These are phyloP conservation scores for Phytophthora boehmeriae DNA, from an alignment of 352 stramenopile species.

Conservation along the genomic window DNA sequence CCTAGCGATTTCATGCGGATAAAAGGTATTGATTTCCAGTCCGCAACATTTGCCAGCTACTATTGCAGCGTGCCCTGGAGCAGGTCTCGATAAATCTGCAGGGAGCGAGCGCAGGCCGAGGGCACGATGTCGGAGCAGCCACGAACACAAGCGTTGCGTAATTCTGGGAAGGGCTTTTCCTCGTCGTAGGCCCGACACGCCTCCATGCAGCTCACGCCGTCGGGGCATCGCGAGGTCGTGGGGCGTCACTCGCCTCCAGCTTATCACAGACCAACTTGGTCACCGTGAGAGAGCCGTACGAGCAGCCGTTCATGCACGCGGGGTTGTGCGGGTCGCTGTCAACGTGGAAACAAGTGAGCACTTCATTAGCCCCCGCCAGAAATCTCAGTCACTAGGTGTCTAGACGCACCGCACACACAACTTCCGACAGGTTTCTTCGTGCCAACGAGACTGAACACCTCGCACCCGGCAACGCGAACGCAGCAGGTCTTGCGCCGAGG, in stretches of 20 bases:
- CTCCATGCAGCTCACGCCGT: conserved; percentile 62
- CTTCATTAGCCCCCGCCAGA: background rate
- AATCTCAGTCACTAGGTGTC: background rate
- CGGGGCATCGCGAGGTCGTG: conserved; percentile 45
- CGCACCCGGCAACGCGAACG: conserved; percentile 61
- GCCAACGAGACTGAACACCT: conserved; percentile 71
- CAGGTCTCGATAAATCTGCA: conserved; percentile 72
- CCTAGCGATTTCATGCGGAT: background rate
- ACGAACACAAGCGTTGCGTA: conserved; percentile 56
- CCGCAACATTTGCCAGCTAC: background rate
- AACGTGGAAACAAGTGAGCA: background rate
- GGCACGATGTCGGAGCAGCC: conserved; percentile 64
- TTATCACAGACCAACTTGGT: conserved; percentile 75
- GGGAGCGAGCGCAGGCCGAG: conserved; percentile 64
- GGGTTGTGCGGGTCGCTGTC: conserved; percentile 60
- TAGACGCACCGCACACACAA: conserved; percentile 52
- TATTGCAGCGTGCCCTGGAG: conserved; percentile 38
- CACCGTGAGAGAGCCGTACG: conserved; percentile 71
- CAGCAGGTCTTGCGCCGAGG: conserved; percentile 42
- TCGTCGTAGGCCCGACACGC: conserved; percentile 69
- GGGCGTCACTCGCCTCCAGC: conserved; percentile 28
- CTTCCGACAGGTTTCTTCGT: conserved; percentile 75
- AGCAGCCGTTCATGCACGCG: conserved; percentile 80
- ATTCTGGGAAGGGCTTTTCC: conserved; percentile 49
- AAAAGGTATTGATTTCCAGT: background rate